Conservation (phyloP, 176 grass and related monocot species). For the Musa schizocarpa region DNA sequence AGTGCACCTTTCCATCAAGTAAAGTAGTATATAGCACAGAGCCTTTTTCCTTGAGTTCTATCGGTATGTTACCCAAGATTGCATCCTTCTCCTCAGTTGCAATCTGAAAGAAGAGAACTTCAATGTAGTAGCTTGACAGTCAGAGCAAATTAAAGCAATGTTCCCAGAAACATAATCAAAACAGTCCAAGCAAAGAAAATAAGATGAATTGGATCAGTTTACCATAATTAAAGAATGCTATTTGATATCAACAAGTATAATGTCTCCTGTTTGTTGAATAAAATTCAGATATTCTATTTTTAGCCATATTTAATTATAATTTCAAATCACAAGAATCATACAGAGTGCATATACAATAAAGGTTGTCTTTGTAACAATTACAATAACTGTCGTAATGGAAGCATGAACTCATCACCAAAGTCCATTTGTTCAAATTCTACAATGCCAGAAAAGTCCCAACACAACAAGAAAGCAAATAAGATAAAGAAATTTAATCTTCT, state of each 20-base stretch:
- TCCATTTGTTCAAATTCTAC: no score
- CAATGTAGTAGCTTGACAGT: background rate
- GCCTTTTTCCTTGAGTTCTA: slow-evolving; percentile 53
- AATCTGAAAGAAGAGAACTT: slow-evolving; percentile 42
- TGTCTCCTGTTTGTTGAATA: background rate
- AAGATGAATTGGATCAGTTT: no score
- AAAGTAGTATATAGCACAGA: slow-evolving; percentile 61
- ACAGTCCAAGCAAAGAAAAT: background rate
- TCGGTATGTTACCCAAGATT: slow-evolving; percentile 63
- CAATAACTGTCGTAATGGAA: no score
- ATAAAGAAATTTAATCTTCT: background rate
- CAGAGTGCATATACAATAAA: no score
- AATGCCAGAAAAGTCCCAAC: no score
- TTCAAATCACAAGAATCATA: no score
- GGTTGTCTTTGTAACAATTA: no score
- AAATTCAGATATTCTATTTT: no score
- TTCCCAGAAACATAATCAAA: background rate
- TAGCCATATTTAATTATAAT: no score
- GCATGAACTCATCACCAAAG: no score
- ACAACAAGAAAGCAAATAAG: background rate
- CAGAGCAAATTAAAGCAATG: background rate
- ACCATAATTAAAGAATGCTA: background rate
- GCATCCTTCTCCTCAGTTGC: slow-evolving; percentile 62
- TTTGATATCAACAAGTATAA: background rate
- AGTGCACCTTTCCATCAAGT: slow-evolving; percentile 65